These are phyloP conservation scores for Xanthoconium stramineum DNA, from an alignment of 768 basidiomycete genomes.

Conservation along the genomic window DNA sequence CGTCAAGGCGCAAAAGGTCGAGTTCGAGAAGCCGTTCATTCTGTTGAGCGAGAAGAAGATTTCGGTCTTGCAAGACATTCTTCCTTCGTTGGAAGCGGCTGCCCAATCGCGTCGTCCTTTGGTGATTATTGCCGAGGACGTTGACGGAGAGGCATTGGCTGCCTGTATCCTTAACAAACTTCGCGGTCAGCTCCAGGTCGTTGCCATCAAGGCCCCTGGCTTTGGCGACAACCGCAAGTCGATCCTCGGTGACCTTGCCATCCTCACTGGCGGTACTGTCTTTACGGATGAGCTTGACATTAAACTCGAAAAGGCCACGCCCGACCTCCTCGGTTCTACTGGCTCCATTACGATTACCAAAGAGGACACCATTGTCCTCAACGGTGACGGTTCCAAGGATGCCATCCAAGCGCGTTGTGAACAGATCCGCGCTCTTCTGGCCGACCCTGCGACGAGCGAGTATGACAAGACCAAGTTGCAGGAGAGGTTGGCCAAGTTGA, in stretches of 20 bases:
- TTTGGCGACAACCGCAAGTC: conserved; percentile 99
- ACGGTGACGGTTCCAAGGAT: conserved; percentile 90
- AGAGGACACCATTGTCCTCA: conserved; percentile 94
- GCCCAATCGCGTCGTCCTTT: conserved; percentile 85
- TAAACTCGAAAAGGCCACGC: conserved; percentile 51
- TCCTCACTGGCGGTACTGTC: conserved; percentile 96
- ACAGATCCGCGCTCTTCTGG: conserved; percentile 84
- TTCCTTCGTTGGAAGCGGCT: conserved; percentile 83
- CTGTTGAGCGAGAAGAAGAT: conserved; percentile 98
- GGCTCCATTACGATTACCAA: conserved; percentile 94
- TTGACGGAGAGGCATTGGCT: conserved; percentile 96
- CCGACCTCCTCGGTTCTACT: conserved; percentile 86
- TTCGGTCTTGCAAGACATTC: conserved; percentile 88
- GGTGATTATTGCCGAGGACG: conserved; percentile 95
- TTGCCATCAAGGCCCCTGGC: conserved; percentile 93
- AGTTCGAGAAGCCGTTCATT: conserved; percentile 95
- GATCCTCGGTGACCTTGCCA: conserved; percentile 94
- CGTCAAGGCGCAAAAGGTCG: conserved; percentile 93
- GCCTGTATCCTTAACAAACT: conserved; percentile 99
- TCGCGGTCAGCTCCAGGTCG: conserved; percentile 93
- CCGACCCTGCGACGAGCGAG: conserved; percentile 83
- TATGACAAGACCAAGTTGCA: conserved; percentile 95
- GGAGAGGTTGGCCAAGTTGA: conserved; percentile 94
- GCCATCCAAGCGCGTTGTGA: conserved; percentile 91
- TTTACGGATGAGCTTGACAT: conserved; percentile 97